These are phyloP conservation scores for Tirmania nivea DNA, from an alignment of 495 filamentous ascomycete species.

Conservation along the genomic window DNA sequence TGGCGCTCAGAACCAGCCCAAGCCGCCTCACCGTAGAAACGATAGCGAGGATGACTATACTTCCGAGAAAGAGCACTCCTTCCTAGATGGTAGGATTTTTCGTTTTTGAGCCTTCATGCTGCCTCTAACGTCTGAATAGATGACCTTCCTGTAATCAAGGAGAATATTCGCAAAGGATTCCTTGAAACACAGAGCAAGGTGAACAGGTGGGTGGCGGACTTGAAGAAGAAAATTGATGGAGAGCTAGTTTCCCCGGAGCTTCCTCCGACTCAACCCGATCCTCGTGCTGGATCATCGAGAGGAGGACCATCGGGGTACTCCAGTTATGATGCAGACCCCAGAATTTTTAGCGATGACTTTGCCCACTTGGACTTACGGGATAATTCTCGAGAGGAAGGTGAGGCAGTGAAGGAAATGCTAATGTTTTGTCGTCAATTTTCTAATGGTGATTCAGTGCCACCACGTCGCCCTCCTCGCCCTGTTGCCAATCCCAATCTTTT, in stretches of 20 bases:
- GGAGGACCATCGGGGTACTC: conserved; percentile 39
- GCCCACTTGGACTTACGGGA: conserved; percentile 64
- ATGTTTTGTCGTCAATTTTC: neutral
- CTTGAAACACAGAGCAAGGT: conserved; percentile 81
- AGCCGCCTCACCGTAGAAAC: neutral
- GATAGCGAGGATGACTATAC: conserved; percentile 26
- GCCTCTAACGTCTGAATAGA: conserved; percentile 25
- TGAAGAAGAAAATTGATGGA: conserved; percentile 82
- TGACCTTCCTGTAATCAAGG: conserved; percentile 78
- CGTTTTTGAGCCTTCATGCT: conserved; percentile 1
- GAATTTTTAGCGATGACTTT: conserved; percentile 78
- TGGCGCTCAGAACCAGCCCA: conserved; percentile 5
- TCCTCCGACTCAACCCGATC: conserved; percentile 9
- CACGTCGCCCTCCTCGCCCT: conserved; percentile 37
- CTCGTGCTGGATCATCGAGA: conserved; percentile 23
- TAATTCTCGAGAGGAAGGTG: conserved; percentile 41
- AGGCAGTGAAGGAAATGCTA: neutral
- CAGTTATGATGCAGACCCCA: conserved; percentile 89
- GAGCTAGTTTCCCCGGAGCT: conserved; percentile 33
- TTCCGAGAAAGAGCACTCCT: conserved; percentile 54
- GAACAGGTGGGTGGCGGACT: conserved; percentile 70
- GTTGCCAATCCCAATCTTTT: conserved; percentile 60
- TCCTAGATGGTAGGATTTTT: conserved; percentile 48
- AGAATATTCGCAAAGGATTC: conserved; percentile 88
- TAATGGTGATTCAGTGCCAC: conserved; percentile 1